Percentiles rank a stretch among this genome's conserved stretches.
Conservation (phyloP, 176 grass and related monocot species). For the Luzula sylvatica region DNA sequence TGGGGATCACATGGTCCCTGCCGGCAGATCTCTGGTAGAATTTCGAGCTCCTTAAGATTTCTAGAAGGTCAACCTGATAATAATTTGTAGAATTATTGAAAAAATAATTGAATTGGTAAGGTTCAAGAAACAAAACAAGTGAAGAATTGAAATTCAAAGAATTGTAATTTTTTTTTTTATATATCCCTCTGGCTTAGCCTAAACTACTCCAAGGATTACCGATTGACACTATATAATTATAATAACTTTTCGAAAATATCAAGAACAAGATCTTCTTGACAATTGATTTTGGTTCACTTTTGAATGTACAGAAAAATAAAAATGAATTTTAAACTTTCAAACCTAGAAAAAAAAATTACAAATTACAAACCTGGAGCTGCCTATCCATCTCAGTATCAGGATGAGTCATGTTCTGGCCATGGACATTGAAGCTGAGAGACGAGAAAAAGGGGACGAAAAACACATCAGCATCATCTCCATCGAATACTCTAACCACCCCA, state of each 20-base stretch:
- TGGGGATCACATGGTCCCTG: slow-evolving; percentile 79
- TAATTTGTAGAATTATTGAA: too few species aligned
- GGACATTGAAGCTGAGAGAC: slow-evolving; percentile 91
- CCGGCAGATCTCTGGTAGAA: slow-evolving; percentile 71
- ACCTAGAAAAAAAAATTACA: too few species aligned
- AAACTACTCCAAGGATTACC: too few species aligned
- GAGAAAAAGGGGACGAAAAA: slow-evolving; percentile 99
- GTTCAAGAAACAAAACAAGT: too few species aligned
- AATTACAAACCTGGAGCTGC: slow-evolving; percentile 54
- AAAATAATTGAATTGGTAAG: too few species aligned
- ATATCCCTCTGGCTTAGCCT: too few species aligned
- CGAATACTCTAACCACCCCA: slow-evolving; percentile 62
- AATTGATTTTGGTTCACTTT: background rate
- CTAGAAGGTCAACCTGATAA: slow-evolving; percentile 68
- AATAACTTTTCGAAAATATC: too few species aligned
- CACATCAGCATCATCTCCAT: slow-evolving; percentile 64
- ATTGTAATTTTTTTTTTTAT: too few species aligned
- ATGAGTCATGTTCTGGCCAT: slow-evolving; percentile 93
- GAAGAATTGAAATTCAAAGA: too few species aligned
- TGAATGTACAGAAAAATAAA: background rate
- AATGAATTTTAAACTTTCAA: too few species aligned
- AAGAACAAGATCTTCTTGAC: too few species aligned
- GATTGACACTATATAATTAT: too few species aligned
- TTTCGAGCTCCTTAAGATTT: slow-evolving; percentile 69
- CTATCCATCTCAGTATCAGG: slow-evolving; percentile 77